A percentile compares a stretch with the other conserved stretches of the same genome.
phyloP scores from a whole-genome alignment of 2,329 filamentous ascomycete species.

The Scytalidium sp. region DNA sequence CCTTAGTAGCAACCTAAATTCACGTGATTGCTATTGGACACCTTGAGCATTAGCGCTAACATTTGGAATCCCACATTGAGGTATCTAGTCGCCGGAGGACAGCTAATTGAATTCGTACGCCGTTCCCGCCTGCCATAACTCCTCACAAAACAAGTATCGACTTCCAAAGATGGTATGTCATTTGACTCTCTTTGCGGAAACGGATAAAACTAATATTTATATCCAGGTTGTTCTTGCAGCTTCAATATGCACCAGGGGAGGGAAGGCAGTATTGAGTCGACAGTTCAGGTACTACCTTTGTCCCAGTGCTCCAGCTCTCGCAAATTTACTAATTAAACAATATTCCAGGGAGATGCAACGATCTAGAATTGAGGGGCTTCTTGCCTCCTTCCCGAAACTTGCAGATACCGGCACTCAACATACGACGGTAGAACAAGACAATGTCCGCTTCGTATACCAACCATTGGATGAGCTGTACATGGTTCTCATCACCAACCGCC shows the following conservation, averaged over 20 bases:
- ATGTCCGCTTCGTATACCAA: slow-evolving; percentile 99
- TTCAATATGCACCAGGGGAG: slow-evolving; percentile 97
- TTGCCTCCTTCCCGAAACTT: slow-evolving; percentile 96
- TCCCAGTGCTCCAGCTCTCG: not conserved
- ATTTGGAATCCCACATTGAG: not conserved
- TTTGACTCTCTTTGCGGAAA: not conserved
- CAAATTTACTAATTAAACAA: not conserved
- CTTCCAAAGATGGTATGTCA: slow-evolving; percentile 16
- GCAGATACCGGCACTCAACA: slow-evolving; percentile 95
- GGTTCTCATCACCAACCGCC: slow-evolving; percentile 98
- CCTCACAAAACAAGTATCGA: not conserved
- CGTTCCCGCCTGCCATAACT: not conserved
- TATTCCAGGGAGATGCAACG: slow-evolving; percentile 80
- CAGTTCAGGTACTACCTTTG: slow-evolving; percentile 60
- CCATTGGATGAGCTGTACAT: slow-evolving; percentile 99
- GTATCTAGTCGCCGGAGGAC: not conserved
- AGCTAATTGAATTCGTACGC: not conserved
- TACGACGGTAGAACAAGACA: slow-evolving; percentile 98
- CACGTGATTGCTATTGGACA: not conserved
- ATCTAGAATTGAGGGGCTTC: slow-evolving; percentile 91
- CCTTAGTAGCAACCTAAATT: not conserved
- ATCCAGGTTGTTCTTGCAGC: slow-evolving; percentile 91
- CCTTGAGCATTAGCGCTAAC: not conserved
- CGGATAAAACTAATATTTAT: slow-evolving; percentile 12
- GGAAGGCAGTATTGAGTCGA: slow-evolving; percentile 95